A percentile compares a stretch with the other conserved stretches of the same genome.
phyloP scores from a whole-genome alignment of 2,329 filamentous ascomycete species.

The Thielaviopsis populi region DNA sequence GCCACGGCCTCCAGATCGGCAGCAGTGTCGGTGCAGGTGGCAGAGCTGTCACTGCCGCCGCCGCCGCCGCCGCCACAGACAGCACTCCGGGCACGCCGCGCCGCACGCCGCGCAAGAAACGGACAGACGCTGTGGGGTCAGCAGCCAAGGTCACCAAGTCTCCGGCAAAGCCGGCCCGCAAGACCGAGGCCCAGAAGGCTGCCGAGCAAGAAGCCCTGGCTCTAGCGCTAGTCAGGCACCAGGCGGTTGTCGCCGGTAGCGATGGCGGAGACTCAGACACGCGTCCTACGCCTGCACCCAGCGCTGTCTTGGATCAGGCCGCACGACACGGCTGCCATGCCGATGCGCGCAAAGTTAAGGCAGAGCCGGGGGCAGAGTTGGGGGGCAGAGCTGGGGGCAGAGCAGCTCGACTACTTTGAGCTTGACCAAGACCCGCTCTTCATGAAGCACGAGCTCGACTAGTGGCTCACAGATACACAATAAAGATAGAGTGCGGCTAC shows the following conservation, averaged over 20 bases:
- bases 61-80: not conserved
- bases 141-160: not conserved
- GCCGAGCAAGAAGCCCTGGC: not conserved
- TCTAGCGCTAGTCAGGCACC: not conserved
- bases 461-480: not conserved
- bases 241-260: not conserved
- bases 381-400: too few species aligned
- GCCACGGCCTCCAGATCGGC: not conserved
- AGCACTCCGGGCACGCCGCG: not conserved
- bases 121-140: not conserved
- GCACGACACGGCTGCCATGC: not conserved
- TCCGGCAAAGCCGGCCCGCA: not conserved
- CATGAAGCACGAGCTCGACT: not conserved
- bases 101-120: not conserved
- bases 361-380: too few species aligned
- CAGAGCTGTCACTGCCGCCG: not conserved
- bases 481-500: not conserved
- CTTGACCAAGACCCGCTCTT: not conserved
- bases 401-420: not conserved
- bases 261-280: too few species aligned
- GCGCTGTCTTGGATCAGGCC: not conserved
- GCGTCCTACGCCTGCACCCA: too few species aligned
- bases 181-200: not conserved
- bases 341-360: not conserved
- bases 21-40: not conserved